phyloP scores from a whole-genome alignment of 148 eudicot genomes.

The Amaranthus palmeri region DNA sequence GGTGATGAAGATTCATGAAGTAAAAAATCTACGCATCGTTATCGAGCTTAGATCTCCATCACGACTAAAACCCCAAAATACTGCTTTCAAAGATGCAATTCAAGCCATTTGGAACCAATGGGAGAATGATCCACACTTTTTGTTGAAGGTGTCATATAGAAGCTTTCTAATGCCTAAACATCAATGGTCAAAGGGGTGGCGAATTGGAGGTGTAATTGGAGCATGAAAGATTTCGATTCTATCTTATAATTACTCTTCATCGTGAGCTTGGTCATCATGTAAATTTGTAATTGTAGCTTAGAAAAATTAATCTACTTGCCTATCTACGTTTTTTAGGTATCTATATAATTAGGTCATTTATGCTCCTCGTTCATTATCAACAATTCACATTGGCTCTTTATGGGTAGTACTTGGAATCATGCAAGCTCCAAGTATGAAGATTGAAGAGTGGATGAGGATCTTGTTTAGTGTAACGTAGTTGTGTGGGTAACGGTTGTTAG shows the following conservation, averaged over 20 bases:
- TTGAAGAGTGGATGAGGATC: too few relatives aligned
- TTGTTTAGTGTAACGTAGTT: too few relatives aligned
- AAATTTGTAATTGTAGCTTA: neutral
- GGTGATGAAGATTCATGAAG: slow-evolving; percentile 29
- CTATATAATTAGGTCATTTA: too few relatives aligned
- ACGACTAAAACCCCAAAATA: neutral
- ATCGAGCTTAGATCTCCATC: neutral
- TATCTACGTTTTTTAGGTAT: too few relatives aligned
- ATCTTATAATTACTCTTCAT: neutral
- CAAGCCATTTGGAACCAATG: neutral
- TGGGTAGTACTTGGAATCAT: too few relatives aligned
- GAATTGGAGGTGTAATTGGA: neutral
- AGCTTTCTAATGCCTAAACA: neutral
- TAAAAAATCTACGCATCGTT: neutral
- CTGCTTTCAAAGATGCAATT: neutral
- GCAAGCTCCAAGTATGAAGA: too few relatives aligned
- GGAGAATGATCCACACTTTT: neutral
- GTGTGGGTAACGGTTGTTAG: too few relatives aligned
- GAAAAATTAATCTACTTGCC: too few relatives aligned
- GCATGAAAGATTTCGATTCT: neutral
- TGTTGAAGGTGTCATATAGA: neutral
- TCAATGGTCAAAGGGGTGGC: neutral
- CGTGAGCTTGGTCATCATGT: neutral
- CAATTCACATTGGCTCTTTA: too few relatives aligned
- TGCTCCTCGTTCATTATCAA: too few relatives aligned